A percentile compares a stretch with the other conserved stretches of the same genome.
These are phyloP conservation scores for Kingdonia uniflora DNA, from an alignment of 164 flowering plant species.

Conservation along the genomic window DNA sequence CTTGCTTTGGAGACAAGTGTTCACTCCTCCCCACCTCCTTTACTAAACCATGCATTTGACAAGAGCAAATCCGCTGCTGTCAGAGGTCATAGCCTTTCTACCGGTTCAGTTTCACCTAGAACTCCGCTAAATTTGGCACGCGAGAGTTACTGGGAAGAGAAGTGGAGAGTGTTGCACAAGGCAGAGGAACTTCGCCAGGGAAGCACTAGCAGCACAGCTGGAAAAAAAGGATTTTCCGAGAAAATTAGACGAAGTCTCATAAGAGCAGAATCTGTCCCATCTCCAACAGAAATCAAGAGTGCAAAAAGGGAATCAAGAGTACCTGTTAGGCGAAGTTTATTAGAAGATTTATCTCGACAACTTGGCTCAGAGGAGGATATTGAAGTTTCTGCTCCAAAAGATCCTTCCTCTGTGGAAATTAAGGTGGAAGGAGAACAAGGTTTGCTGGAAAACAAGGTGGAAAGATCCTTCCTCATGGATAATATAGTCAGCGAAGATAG, in stretches of 20 bases:
- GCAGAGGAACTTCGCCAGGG: constrained; percentile 45
- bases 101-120: constrained; percentile 43
- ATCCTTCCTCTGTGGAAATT: constrained; percentile 8
- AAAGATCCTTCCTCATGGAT: too few species aligned
- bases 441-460: constrained; percentile 15
- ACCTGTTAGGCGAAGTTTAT: constrained; percentile 59
- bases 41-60: constrained; percentile 12
- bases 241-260: neutral
- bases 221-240: constrained; percentile 38
- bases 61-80: constrained; percentile 28
- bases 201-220: constrained; percentile 9
- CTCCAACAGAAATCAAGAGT: constrained; percentile 17
- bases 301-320: constrained; percentile 1
- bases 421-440: constrained; percentile 14
- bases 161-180: constrained; percentile 75
- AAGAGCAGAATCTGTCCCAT: neutral
- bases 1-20: constrained; percentile 43
- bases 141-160: constrained; percentile 94
- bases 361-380: constrained; percentile 45
- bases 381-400: constrained; percentile 17
- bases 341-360: constrained; percentile 58
- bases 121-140: constrained; percentile 47
- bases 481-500: constrained; percentile 35
- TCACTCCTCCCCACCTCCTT: constrained; percentile 14
- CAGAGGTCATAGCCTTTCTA: constrained; percentile 41